phyloP scores from a whole-genome alignment of 495 filamentous ascomycete genomes.

The Aspergillus ostianus region DNA sequence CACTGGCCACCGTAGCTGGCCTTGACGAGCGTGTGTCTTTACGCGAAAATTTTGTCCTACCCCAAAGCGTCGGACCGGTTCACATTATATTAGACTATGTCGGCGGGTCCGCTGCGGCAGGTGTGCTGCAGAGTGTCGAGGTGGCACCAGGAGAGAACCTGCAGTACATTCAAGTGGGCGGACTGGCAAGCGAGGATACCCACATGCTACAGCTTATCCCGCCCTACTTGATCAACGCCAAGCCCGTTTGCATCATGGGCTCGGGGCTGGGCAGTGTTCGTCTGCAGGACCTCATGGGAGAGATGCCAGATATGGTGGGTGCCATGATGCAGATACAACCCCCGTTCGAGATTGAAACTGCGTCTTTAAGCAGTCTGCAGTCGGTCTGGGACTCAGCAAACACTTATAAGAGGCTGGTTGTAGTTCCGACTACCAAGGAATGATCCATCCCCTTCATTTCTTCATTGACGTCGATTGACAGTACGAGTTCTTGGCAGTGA shows the following conservation, averaged over 20 bases:
- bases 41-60: conserved; percentile 1
- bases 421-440: not conserved
- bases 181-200: not conserved
- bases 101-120: conserved; percentile 4
- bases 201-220: conserved; percentile 8
- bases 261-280: conserved; percentile 8
- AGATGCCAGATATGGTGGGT: conserved; percentile 3
- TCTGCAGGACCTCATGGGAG: not conserved
- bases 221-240: conserved; percentile 1
- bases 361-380: not conserved
- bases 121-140: not conserved
- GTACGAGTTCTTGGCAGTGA: not conserved
- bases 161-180: conserved; percentile 5
- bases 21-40: conserved; percentile 4
- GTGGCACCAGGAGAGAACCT: not conserved
- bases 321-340: not conserved
- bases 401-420: conserved; percentile 3
- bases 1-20: conserved; percentile 1
- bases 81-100: conserved; percentile 12
- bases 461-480: not conserved
- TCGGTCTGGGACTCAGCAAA: conserved; percentile 8
- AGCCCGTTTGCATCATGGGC: conserved; percentile 10
- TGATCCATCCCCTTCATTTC: not conserved
- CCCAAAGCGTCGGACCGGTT: conserved; percentile 3
- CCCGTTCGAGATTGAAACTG: conserved; percentile 1